A percentile compares a stretch with the other conserved stretches of the same genome.
phyloP scores from a whole-genome alignment of 2,329 filamentous ascomycete species.

The Dryadomyces quercus-mongolicae region DNA sequence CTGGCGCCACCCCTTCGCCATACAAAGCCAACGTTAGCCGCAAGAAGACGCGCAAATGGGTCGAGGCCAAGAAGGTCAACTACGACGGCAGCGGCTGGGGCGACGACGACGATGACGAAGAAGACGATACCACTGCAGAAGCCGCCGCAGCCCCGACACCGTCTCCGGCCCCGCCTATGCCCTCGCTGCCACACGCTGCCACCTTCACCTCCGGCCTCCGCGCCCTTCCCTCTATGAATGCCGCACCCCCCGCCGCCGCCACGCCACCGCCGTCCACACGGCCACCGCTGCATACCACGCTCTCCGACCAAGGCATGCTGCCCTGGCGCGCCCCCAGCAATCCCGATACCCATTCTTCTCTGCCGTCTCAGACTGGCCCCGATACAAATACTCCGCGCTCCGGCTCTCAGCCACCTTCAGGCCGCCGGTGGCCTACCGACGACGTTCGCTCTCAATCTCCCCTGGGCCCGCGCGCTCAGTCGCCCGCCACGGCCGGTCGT shows the following conservation, averaged over 20 bases:
- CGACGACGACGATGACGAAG: constrained; percentile 50
- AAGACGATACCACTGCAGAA: constrained; percentile 28
- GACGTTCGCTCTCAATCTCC: constrained; percentile 20
- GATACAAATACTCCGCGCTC: background rate
- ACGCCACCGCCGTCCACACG: constrained; percentile 5
- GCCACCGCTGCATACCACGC: background rate
- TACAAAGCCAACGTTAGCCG: constrained; percentile 84
- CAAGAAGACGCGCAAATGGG: constrained; percentile 88
- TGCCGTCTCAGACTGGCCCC: background rate
- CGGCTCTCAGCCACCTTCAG: constrained; percentile 16
- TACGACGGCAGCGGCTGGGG: constrained; percentile 96
- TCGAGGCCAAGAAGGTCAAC: constrained; percentile 71
- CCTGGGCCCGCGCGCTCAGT: constrained; percentile 17
- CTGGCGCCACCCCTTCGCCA: constrained; percentile 13
- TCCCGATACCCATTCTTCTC: constrained; percentile 10
- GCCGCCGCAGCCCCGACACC: constrained; percentile 18
- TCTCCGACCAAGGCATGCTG: background rate
- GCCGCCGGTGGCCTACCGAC: constrained; percentile 18
- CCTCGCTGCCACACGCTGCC: background rate
- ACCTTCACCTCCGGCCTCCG: background rate
- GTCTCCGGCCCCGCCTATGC: background rate
- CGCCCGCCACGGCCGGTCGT: constrained; percentile 15
- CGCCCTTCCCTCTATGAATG: constrained; percentile 4
- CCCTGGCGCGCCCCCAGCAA: constrained; percentile 1
- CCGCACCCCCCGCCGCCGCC: background rate